Base-by-base conservation (phyloP, 2,329 filamentous ascomycete species). In the Ophiostoma sp. region DNA sequence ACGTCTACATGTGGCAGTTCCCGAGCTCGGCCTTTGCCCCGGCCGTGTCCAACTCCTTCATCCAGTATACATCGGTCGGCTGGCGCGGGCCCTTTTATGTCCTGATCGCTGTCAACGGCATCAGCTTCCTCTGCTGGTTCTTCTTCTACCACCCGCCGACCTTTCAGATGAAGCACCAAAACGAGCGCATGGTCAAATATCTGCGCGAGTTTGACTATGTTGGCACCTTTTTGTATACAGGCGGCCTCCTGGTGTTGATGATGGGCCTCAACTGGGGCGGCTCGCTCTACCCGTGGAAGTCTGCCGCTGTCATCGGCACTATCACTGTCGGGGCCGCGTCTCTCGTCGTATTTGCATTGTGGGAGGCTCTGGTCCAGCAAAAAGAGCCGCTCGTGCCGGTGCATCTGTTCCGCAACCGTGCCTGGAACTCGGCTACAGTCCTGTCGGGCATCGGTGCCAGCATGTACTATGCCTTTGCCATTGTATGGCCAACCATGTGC, bases 381-480 rank as follows among this genome's bases (percentile, higher is more conserved):
- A 75, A 77, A 60, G 78, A 80, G 72, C 79, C 79, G 3, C 74
- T 80, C 23, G 75, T 80, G 13, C 79, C 78, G 8, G 77, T 80
- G 75, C 75, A 77, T 68, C 72, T 79, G 31, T 80, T 80, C 74
- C 74, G 73, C 36, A 79, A 80, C 73, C 72, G 73, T 35, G 73
- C 71, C 11, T 80, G 78, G 78, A 76, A 76, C 48, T 76, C 77
- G 6, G 75, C 75, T 15, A 76, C 75, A 13, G 73, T 79, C 54
- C 69, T 79, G 15, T 76, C 76, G 8, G 77, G 77, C 23, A 74
- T 80, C 3, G 79, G 77, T 8, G 78, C 79, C 17, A 77, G 76
- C 48, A 77, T 79, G 13, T 80, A 79, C 75, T 80, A 79, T 71
- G 78, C 76, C 64, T 77, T 79, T 62, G 78, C 78, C 20, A 76